These are phyloP conservation scores for Mollisia scopiformis DNA, from an alignment of 2,329 filamentous ascomycete species.

Conservation along the genomic window DNA sequence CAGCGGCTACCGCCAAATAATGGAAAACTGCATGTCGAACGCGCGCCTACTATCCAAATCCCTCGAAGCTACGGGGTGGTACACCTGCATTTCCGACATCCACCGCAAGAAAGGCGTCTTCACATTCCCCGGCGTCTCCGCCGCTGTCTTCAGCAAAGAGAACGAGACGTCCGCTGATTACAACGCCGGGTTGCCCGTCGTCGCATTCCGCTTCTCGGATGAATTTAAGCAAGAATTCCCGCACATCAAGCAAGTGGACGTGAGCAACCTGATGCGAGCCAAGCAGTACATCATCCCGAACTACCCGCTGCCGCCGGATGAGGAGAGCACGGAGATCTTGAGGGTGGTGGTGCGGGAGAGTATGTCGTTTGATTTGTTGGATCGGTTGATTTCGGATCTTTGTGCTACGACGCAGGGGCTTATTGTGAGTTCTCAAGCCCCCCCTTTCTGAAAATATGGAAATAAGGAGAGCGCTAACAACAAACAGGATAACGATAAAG, in stretches of 20 bases:
- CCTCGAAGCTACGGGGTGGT: conserved; percentile 69
- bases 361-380: conserved; percentile 69
- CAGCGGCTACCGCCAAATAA: conserved; percentile 63
- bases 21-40: conserved; percentile 69
- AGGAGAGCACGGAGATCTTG: conserved; percentile 66
- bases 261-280: conserved; percentile 64
- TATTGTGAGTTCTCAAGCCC: conserved; percentile 57
- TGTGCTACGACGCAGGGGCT: conserved; percentile 62
- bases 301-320: conserved; percentile 66
- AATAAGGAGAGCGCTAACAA: background rate
- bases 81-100: conserved; percentile 65
- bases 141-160: conserved; percentile 42
- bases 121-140: conserved; percentile 35
- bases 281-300: conserved; percentile 75
- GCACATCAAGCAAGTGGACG: conserved; percentile 64
- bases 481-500: conserved; percentile 29
- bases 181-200: conserved; percentile 67
- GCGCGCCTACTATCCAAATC: conserved; percentile 65
- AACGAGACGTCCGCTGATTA: conserved; percentile 61
- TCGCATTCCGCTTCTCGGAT: conserved; percentile 67
- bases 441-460: too few species aligned
- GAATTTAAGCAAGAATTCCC: conserved; percentile 62
- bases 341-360: conserved; percentile 69
- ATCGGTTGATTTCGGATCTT: conserved; percentile 64
- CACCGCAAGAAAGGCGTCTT: conserved; percentile 55